Percentiles rank a stretch among this genome's conserved stretches.
phyloP scores from a whole-genome alignment of 73 alveolate genomes.

The Tetrahymena borealis region DNA sequence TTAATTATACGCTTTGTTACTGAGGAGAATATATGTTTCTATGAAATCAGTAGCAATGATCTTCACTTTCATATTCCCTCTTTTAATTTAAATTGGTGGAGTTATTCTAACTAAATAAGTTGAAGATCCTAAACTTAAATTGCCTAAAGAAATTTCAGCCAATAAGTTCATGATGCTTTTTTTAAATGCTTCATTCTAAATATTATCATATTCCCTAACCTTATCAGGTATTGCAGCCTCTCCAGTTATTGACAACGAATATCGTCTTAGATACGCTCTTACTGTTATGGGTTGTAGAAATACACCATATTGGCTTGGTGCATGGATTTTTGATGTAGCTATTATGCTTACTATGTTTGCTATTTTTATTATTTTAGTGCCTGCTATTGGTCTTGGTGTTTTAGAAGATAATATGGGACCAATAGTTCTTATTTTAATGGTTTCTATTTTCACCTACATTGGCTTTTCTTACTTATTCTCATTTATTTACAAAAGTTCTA shows the following conservation, averaged over 20 bases:
- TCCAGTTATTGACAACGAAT: constrained; percentile 14
- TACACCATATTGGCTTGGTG: constrained; percentile 8
- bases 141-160: not conserved
- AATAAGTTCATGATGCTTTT: not conserved
- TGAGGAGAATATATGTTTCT: constrained; percentile 12
- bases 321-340: not conserved
- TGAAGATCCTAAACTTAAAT: not conserved
- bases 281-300: constrained; percentile 1
- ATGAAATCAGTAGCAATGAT: not conserved
- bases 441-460: not conserved
- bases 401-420: not conserved
- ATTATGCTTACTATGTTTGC: not conserved
- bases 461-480: not conserved
- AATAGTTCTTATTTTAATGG: not conserved
- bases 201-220: not conserved
- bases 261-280: constrained; percentile 2
- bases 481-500: not conserved
- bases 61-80: not conserved
- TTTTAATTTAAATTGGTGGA: not conserved
- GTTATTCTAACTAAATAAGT: not conserved
- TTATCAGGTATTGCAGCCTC: not conserved
- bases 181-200: not conserved
- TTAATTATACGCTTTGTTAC: not conserved
- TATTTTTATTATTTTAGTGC: not conserved
- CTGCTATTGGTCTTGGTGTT: not conserved